Evolutionary conservation across 1,284 basidiomycete genomes (phyloP).

Genomic region (Dichomitus squalens): DNA sequence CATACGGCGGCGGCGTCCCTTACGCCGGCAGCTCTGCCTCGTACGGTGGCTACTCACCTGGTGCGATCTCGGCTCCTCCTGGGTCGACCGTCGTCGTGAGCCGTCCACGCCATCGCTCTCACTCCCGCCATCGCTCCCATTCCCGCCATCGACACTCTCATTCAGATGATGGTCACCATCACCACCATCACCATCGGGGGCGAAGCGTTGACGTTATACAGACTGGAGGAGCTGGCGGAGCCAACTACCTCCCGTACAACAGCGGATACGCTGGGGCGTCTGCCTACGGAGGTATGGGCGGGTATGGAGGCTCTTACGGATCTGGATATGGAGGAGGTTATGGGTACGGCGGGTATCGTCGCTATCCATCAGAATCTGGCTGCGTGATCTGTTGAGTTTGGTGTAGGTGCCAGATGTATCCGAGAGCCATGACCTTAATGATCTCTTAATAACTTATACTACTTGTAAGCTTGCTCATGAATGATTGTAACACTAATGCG

Average conservation of each 20-base stretch:
- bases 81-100: constrained; percentile 7
- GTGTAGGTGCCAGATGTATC: too few relatives aligned
- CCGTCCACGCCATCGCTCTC: background rate
- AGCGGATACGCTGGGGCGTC: background rate
- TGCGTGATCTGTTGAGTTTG: constrained; percentile 1
- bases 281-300: background rate
- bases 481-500: too few relatives aligned
- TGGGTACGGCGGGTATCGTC: background rate
- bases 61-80: background rate
- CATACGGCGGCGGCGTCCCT: background rate
- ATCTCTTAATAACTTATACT: too few relatives aligned
- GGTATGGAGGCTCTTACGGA: too few relatives aligned
- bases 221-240: background rate
- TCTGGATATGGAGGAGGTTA: background rate
- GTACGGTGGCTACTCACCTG: background rate
- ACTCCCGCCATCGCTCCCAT: constrained; percentile 1
- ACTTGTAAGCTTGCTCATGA: too few relatives aligned
- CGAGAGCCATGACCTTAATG: too few relatives aligned
- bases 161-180: background rate
- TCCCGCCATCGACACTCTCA: background rate
- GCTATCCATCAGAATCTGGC: background rate
- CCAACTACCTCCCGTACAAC: background rate
- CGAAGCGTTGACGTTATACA: constrained; percentile 8
- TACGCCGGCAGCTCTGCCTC: background rate
- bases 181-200: constrained; percentile 3